Base-by-base conservation (phyloP, 495 filamentous ascomycete genomes). In the Podospora pseudoanserina region DNA sequence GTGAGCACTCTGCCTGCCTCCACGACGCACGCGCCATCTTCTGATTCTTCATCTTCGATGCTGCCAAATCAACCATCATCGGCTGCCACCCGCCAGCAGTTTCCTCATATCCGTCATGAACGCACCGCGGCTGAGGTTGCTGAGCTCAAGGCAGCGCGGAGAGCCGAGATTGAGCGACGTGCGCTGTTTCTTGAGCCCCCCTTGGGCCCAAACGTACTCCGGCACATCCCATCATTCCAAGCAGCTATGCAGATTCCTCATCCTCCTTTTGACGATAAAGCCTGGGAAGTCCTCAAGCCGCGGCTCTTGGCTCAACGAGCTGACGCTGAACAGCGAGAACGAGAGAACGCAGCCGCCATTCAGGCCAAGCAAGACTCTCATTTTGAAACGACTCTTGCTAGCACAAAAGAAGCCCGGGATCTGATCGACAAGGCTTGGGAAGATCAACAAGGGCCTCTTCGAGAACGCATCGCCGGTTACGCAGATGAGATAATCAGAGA, bases 171-270 rank as follows among this genome's bases (percentile, higher is more conserved):
- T 67, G 90, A 92, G 74, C 82, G 82, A 39, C 86, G 89, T 20
- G 89, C 88, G 71, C 71, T 83, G 73, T 76, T 81, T 28, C 76
- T 93, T 18, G 73, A 86, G 49, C 91, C 90, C 16, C 88, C 90
- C 19, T 73, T 93, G 56, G 71, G 76, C 26, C 74, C 87, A 34
- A 79, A 80, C 66, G 77, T 91, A 16, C 79, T 93, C 49, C 80
- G 80, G 54, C 87, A 88, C 66, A 89, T 92, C 73, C 85, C 88
- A 9, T 85, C 90, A 0, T 92, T 90, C 69, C 85, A 89, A 69
- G 88, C 88, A 16, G 88, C 91, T 16, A 82, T 88, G 49, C 86
- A 90, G 54, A 90, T 92, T 58, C 82, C 85, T 18, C 78, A 82
- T 20, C 85, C 39, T 49, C 39, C 86, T 30, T 77, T 93, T 58